Evolutionary conservation across 1,284 basidiomycete genomes (phyloP), one percentile per base, ranked within the genome.

Genomic region (Rhodotorula sp.): DNA sequence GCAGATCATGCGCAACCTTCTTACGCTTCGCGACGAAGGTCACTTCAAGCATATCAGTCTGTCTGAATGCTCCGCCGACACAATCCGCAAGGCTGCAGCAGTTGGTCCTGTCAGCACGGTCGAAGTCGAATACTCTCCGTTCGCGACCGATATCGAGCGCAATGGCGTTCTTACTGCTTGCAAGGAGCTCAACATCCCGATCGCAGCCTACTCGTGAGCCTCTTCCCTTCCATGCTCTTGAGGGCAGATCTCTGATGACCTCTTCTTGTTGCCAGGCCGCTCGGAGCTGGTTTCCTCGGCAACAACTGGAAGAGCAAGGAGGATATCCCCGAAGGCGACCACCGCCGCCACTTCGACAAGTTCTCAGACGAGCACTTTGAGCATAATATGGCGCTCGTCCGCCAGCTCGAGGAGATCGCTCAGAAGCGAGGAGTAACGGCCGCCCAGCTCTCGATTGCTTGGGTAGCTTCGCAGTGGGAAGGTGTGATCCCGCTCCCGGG

Each of bases 271-370:
- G 22, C 24, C 59, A 64, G 55, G 29, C 87, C 87, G 0, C 81
- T 89, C 20, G 87, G 86, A 6, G 81, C 87, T 20, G 89, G 89
- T 0, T 76, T 90, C 61, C 76, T 90, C 33, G 86, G 86, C 0
- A 88, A 88, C 1, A 79, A 79, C 75, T 83, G 84, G 75, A 84
- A 82, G 79, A 83, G 82, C 14, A 80, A 80, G 4, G 83, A 83
- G 37, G 86, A 88, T 74, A 83, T 88, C 64, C 82, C 83, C 17
- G 81, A 83, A 42, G 57, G 69, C 46, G 69, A 67, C 49, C 48
- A 58, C 54, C 81, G 85, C 1, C 78, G 73, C 4, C 62, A 71
- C 15, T 77, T 81, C 30, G 79, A 82, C 59, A 80, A 80, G 24
- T 70, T 82, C 76, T 79, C 79, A 42, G 78, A 79, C 29, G 83